These are phyloP conservation scores for Leishmania martiniquensis DNA, from an alignment of 208 protist species.

Conservation along the genomic window DNA sequence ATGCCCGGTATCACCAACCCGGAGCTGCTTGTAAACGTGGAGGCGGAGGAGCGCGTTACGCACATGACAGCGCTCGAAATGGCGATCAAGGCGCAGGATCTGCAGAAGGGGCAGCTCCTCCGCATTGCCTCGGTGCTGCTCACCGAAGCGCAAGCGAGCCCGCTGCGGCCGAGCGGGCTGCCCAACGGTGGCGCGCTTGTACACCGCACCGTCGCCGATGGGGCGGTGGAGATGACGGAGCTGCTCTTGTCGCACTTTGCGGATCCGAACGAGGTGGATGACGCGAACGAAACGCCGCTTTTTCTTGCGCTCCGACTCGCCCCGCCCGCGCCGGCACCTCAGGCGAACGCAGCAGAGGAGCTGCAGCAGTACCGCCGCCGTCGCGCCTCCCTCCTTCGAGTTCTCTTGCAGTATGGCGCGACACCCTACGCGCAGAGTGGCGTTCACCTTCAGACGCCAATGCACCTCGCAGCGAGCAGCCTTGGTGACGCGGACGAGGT, in stretches of 20 bases:
- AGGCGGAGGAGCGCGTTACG: slow-evolving; percentile 51
- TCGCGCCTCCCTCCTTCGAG: slow-evolving; percentile 37
- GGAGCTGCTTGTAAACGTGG: slow-evolving; percentile 49
- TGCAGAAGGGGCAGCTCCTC: slow-evolving; percentile 3
- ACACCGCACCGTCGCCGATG: slow-evolving; percentile 58
- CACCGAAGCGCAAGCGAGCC: slow-evolving; percentile 48
- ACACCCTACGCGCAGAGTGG: slow-evolving; percentile 52
- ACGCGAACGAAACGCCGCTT: slow-evolving; percentile 66
- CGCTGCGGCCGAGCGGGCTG: slow-evolving; percentile 49
- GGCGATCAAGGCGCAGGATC: slow-evolving; percentile 39
- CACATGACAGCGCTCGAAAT: slow-evolving; percentile 70
- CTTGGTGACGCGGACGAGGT: slow-evolving; percentile 33
- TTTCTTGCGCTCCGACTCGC: slow-evolving; percentile 43
- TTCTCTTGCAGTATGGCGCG: slow-evolving; percentile 59
- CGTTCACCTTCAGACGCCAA: slow-evolving; percentile 53
- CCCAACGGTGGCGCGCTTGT: slow-evolving; percentile 57
- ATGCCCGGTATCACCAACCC: slow-evolving; percentile 1
- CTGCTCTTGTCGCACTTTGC: slow-evolving; percentile 73
- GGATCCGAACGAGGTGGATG: slow-evolving; percentile 68
- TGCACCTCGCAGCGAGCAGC: slow-evolving; percentile 57
- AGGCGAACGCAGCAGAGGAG: background rate
- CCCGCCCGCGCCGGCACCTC: background rate
- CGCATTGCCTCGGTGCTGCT: slow-evolving; percentile 52
- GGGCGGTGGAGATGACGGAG: slow-evolving; percentile 30
- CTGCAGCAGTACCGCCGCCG: slow-evolving; percentile 4